Base-by-base conservation (phyloP, 1,139 yeast genomes). In the Pichia sp. region DNA sequence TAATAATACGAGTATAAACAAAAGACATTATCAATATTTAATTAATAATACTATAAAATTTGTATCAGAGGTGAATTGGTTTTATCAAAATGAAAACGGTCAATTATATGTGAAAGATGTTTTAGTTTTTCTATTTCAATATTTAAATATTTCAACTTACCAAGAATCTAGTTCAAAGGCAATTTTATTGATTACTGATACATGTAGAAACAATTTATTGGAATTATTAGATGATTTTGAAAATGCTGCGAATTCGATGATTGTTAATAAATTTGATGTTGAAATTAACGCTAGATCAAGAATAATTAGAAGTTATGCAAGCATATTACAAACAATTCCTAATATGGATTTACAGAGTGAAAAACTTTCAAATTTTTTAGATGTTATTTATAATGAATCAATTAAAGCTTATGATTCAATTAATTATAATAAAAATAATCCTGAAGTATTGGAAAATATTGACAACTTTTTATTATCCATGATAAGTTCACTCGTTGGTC, bases 101-200 rank as follows among this genome's bases (percentile, higher is more conserved):
- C 48, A 59, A 4, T 50, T 55, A 2, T 73, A 68, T 49, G 59
- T 82, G 25, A 68, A 74, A 2, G 55, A 61, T 1, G 73, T 80
- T n/a, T 69, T 83, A 47, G 74, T 75, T 43, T 71, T 75, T 39
- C 53, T 74, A 22, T 71, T 74, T 49, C 63, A 59, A 26, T 65
- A 68, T 25, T 56, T 74, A 51, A 53, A 48, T 48, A 65, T 50
- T 37, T 60, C 53, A 47, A 45, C 29, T 43, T 30, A 57, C 42
- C 51, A 68, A 70, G 26, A 70, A 60, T 46, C 70, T 55, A 56
- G 82, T 2, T 80, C 87, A 2, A 77, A 72, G 50, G 75, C 87
- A 0, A 74, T 82, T n/a, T 61, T 80, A 11, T 69, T 66, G 33
- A 70, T 83, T 6, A 82, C 89, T 60, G 80, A 80, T 48, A 74